Evolutionary conservation across 768 basidiomycete species (phyloP).

Genomic region (Dendrothele bispora): DNA sequence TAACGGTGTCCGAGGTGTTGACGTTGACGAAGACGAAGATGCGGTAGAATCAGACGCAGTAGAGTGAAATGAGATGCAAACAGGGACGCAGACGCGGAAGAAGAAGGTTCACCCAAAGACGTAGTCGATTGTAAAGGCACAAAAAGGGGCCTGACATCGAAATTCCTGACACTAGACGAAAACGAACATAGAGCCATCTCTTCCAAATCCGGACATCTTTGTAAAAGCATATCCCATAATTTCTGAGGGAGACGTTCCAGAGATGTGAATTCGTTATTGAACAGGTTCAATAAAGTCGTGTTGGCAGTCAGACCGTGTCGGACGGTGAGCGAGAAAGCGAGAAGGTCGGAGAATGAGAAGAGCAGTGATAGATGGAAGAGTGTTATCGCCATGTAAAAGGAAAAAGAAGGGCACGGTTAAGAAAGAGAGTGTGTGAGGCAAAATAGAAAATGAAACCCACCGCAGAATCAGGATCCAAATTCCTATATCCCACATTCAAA

Average conservation of each 20-base stretch:
- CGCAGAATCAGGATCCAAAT: conserved; percentile 33
- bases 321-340: conserved; percentile 46
- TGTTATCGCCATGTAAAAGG: too few species aligned
- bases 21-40: too few species aligned
- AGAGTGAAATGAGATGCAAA: too few species aligned
- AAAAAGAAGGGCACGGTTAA: too few species aligned
- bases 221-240: conserved; percentile 50
- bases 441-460: conserved; percentile 10
- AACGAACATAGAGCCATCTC: conserved; percentile 52
- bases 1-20: conserved; percentile 23
- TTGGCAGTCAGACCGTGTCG: conserved; percentile 49
- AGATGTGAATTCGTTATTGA: too few species aligned
- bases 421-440: not conserved
- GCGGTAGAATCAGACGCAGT: too few species aligned
- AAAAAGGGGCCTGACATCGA: conserved; percentile 38
- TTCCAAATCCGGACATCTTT: conserved; percentile 46
- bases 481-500: conserved; percentile 39
- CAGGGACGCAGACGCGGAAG: too few species aligned
- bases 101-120: too few species aligned
- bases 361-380: conserved; percentile 20
- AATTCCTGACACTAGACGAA: conserved; percentile 44
- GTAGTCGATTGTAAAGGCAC: too few species aligned
- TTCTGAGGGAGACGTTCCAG: conserved; percentile 38
- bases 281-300: too few species aligned
- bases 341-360: conserved; percentile 43